Evolutionary conservation across 495 filamentous ascomycete genomes (phyloP).

Genomic region (Amorphotheca resinae): DNA sequence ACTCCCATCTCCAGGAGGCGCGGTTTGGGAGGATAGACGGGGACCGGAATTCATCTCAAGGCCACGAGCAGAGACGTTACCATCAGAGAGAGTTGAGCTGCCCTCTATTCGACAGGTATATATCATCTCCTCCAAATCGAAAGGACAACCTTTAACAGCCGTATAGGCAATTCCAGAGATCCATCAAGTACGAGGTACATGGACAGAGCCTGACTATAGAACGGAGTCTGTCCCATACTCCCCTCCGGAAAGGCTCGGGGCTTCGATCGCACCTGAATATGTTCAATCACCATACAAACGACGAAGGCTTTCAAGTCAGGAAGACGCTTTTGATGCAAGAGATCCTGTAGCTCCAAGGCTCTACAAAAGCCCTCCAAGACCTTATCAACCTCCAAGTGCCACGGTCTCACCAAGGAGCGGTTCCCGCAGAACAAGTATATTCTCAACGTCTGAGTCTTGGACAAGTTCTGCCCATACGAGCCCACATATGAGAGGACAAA

Average conservation of each 20-base stretch:
- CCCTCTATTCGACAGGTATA: conserved; percentile 34
- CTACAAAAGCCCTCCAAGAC: conserved; percentile 19
- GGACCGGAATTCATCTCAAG: conserved; percentile 3
- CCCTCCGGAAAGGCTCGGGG: conserved; percentile 9
- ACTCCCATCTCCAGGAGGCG: conserved; percentile 5
- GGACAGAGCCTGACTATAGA: conserved; percentile 13
- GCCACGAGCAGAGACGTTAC: conserved; percentile 6
- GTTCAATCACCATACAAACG: conserved; percentile 30
- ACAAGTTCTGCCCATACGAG: conserved; percentile 18
- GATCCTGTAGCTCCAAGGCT: conserved; percentile 24
- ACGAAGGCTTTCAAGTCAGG: conserved; percentile 22
- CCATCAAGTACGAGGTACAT: conserved; percentile 9
- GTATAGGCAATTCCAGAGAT: conserved; percentile 31
- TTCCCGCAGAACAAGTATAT: conserved; percentile 17
- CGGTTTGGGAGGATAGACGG: conserved; percentile 5
- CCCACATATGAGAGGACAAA: conserved; percentile 17
- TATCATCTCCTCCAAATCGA: neutral
- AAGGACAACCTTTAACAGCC: conserved; percentile 24
- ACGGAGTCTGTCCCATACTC: conserved; percentile 20
- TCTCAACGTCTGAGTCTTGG: conserved; percentile 23
- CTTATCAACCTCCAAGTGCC: conserved; percentile 7
- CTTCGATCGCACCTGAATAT: conserved; percentile 24
- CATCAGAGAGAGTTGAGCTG: conserved; percentile 25
- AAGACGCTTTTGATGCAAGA: conserved; percentile 21
- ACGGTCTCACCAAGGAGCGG: conserved; percentile 5